Evolutionary conservation across 805 yeast species (phyloP).

Genomic region (Myxozyma neotropica): DNA sequence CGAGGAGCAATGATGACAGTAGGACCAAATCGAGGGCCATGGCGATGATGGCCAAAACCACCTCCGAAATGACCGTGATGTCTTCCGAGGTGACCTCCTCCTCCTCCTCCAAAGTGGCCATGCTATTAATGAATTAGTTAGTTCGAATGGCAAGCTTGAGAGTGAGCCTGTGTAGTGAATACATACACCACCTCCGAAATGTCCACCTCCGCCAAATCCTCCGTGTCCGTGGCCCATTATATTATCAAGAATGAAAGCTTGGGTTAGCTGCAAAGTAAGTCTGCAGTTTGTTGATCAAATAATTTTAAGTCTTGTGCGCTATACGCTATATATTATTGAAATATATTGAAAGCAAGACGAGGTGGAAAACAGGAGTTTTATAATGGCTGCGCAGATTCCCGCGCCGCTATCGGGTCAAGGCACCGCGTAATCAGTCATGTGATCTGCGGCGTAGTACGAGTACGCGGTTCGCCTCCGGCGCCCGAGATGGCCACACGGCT

Average conservation of each 20-base stretch:
- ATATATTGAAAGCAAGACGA: neutral
- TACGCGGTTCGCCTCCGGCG: neutral
- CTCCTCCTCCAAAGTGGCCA: constrained; percentile 14
- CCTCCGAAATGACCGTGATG: constrained; percentile 17
- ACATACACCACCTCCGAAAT: constrained; percentile 17
- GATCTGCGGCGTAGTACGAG: neutral
- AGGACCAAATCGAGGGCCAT: constrained; percentile 22
- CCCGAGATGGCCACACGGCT: neutral
- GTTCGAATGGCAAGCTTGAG: neutral
- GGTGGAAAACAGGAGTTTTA: neutral
- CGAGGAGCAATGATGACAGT: constrained; percentile 32
- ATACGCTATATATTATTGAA: neutral
- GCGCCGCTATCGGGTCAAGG: neutral
- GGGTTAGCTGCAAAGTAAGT: no score
- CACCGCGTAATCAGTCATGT: neutral
- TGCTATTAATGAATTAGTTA: constrained; percentile 1
- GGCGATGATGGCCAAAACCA: constrained; percentile 20
- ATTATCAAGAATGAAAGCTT: no score
- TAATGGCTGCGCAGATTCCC: constrained; percentile 1
- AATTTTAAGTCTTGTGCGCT: no score
- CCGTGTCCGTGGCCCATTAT: constrained; percentile 27
- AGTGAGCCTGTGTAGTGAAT: neutral
- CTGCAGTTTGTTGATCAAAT: no score
- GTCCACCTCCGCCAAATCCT: constrained; percentile 10
- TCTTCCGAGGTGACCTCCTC: constrained; percentile 22